Percentiles rank a stretch among this genome's conserved stretches.
Conservation (phyloP, 2,329 filamentous ascomycete genomes). For the Fonsecaea pedrosoi region DNA sequence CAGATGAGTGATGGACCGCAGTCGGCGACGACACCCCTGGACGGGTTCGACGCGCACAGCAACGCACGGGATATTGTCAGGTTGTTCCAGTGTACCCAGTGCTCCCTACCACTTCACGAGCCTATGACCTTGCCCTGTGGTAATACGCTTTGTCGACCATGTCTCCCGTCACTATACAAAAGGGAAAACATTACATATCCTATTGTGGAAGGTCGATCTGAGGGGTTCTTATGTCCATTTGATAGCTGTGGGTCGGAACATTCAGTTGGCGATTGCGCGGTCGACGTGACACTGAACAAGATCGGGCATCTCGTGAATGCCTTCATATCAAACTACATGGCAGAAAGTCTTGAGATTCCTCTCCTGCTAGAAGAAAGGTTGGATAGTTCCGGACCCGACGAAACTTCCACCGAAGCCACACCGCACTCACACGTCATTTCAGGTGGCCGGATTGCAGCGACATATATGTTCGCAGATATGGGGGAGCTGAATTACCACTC, state of each 20-base stretch:
- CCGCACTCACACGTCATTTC: slow-evolving; percentile 49
- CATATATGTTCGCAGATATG: slow-evolving; percentile 69
- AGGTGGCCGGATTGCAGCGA: slow-evolving; percentile 68
- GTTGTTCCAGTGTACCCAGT: slow-evolving; percentile 77
- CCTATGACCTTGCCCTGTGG: slow-evolving; percentile 84
- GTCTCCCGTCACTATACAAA: slow-evolving; percentile 70
- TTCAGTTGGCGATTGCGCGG: slow-evolving; percentile 74
- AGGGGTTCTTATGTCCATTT: slow-evolving; percentile 78
- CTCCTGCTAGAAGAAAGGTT: slow-evolving; percentile 52
- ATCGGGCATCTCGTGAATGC: slow-evolving; percentile 66
- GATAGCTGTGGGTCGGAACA: slow-evolving; percentile 72
- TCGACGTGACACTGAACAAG: slow-evolving; percentile 78
- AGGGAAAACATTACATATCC: slow-evolving; percentile 80
- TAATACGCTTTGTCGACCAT: slow-evolving; percentile 75
- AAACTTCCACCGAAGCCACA: slow-evolving; percentile 40
- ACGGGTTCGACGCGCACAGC: slow-evolving; percentile 56
- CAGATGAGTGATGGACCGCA: slow-evolving; percentile 39
- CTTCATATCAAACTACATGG: slow-evolving; percentile 56
- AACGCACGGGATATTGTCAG: slow-evolving; percentile 71
- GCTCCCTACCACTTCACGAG: slow-evolving; percentile 69
- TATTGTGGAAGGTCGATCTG: slow-evolving; percentile 67
- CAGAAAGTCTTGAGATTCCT: slow-evolving; percentile 44
- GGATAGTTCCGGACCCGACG: slow-evolving; percentile 45
- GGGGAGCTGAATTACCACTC: slow-evolving; percentile 65
- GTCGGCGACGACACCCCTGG: slow-evolving; percentile 41